Percentiles rank a stretch among this genome's conserved stretches.
These are phyloP conservation scores for Solanum pinnatisectum DNA, from an alignment of 257 asterid species.

Conservation along the genomic window DNA sequence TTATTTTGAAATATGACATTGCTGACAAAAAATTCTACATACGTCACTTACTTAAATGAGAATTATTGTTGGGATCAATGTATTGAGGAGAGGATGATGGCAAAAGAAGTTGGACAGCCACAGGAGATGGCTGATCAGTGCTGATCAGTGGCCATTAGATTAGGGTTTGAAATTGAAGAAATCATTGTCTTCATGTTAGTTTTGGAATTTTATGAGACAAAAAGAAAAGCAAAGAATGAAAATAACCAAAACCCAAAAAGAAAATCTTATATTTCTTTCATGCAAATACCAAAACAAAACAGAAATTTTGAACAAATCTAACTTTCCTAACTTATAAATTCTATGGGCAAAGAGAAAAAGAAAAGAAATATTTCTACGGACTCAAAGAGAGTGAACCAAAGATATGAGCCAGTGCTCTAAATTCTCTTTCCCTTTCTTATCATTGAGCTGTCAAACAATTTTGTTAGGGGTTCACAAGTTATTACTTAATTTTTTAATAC, in stretches of 20 bases:
- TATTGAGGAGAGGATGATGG: neutral
- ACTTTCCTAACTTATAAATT: neutral
- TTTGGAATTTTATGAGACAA: neutral
- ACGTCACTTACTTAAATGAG: neutral
- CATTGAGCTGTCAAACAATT: too few species aligned
- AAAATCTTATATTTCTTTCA: too few species aligned
- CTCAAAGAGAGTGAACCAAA: too few species aligned
- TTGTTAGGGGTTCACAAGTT: too few species aligned
- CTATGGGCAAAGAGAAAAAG: neutral
- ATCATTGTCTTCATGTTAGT: too few species aligned
- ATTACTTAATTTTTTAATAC: too few species aligned
- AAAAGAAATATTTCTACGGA: neutral
- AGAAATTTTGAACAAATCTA: neutral
- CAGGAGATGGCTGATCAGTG: neutral
- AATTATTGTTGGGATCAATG: neutral
- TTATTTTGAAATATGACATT: too few species aligned
- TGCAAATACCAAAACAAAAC: too few species aligned
- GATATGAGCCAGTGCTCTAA: too few species aligned
- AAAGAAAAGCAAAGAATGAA: too few species aligned
- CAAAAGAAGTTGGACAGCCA: neutral
- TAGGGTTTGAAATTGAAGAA: neutral
- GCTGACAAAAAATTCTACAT: too few species aligned
- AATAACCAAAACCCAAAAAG: neutral
- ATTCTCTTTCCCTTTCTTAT: too few species aligned
- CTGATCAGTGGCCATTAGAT: neutral